Evolutionary conservation across 805 yeast genomes (phyloP).

Genomic region (Hanseniaspora valbyensis): DNA sequence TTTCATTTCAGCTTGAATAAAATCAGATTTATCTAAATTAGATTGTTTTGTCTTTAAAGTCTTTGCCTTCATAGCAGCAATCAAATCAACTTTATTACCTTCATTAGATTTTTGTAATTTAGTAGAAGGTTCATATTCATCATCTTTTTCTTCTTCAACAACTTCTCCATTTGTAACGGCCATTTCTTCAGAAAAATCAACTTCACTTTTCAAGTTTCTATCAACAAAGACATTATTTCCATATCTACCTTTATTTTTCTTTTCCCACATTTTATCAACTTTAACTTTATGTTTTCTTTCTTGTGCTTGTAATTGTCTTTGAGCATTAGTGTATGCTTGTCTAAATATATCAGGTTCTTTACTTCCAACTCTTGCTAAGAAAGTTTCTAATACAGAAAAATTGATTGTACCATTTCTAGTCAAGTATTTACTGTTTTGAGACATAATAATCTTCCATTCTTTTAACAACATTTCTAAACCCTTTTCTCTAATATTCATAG

Average conservation of each 20-base stretch:
- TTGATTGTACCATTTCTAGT: constrained; percentile 84
- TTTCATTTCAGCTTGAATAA: constrained; percentile 17
- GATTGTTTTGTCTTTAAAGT: constrained; percentile 21
- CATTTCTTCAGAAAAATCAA: constrained; percentile 8
- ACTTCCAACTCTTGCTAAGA: constrained; percentile 51
- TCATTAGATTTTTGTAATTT: constrained; percentile 30
- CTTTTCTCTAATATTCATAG: constrained; percentile 87
- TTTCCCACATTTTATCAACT: constrained; percentile 18
- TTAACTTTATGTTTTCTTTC: constrained; percentile 4
- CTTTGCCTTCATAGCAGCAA: constrained; percentile 53
- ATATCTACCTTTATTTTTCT: constrained; percentile 18
- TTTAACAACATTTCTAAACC: constrained; percentile 72
- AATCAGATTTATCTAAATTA: constrained; percentile 13
- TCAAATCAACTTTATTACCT: constrained; percentile 40
- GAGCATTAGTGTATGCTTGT: constrained; percentile 41
- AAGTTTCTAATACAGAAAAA: constrained; percentile 60
- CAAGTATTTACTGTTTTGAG: constrained; percentile 59
- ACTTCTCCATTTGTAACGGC: constrained; percentile 1
- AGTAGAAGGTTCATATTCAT: constrained; percentile 1
- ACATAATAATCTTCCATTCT: constrained; percentile 71
- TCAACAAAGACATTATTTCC: constrained; percentile 13
- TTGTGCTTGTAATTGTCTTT: constrained; percentile 19
- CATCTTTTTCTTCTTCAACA: not conserved
- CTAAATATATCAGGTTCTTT: constrained; percentile 71
- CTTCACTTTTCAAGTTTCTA: not conserved